Evolutionary conservation across 306 rosid species (phyloP).

Genomic region (Datisca glomerata): DNA sequence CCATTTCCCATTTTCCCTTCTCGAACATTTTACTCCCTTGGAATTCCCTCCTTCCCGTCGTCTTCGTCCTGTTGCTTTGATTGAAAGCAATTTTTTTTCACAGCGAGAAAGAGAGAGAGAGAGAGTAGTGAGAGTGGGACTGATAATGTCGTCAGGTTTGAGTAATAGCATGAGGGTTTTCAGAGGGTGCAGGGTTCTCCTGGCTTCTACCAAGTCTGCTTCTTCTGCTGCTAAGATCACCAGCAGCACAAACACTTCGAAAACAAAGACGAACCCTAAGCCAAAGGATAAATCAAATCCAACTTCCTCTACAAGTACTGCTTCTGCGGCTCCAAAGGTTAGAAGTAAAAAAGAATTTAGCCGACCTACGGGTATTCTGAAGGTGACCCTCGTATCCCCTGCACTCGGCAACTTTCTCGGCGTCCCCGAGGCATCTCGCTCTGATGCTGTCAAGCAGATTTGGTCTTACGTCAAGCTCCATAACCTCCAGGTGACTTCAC

Average conservation of each 20-base stretch:
- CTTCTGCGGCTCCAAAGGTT: neutral
- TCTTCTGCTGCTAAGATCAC: slow-evolving; percentile 1
- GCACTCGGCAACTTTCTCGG: slow-evolving; percentile 17
- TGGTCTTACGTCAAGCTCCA: slow-evolving; percentile 19
- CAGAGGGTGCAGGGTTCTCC: slow-evolving; percentile 20
- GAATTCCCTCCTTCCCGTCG: too few species aligned
- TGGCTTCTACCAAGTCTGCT: slow-evolving; percentile 13
- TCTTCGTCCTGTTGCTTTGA: too few species aligned
- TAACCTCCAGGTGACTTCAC: slow-evolving; percentile 14
- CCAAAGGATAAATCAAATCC: slow-evolving; percentile 1
- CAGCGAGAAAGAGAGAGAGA: neutral
- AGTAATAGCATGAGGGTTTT: slow-evolving; percentile 12
- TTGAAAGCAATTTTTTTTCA: too few species aligned
- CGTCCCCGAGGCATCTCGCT: slow-evolving; percentile 9
- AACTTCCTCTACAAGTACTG: neutral
- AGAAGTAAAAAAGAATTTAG: neutral
- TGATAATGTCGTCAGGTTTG: slow-evolving; percentile 8
- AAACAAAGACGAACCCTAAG: slow-evolving; percentile 6
- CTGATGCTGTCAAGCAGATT: slow-evolving; percentile 13
- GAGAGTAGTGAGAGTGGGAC: neutral
- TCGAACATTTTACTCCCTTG: too few species aligned
- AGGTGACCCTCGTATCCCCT: slow-evolving; percentile 11
- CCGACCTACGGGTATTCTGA: slow-evolving; percentile 3
- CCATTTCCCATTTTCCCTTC: too few species aligned
- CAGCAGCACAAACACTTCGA: neutral